These are phyloP conservation scores for Stagonosporopsis tanaceti DNA, from an alignment of 2,329 filamentous ascomycete genomes.

Conservation along the genomic window DNA sequence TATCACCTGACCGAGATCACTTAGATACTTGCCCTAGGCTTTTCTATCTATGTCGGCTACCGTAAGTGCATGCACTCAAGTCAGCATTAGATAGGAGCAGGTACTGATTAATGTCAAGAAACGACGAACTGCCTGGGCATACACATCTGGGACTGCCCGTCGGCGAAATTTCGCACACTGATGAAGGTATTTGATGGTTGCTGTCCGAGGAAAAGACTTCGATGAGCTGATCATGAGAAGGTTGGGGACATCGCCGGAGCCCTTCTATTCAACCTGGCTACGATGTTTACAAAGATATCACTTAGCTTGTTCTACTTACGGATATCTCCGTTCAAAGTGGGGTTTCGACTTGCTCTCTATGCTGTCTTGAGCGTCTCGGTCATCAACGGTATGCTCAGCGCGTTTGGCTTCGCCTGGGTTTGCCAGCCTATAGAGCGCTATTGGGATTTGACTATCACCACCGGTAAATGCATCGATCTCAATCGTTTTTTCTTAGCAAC, in stretches of 20 bases:
- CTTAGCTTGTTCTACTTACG: conserved; percentile 27
- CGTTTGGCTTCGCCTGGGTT: conserved; percentile 27
- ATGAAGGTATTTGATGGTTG: conserved; percentile 22
- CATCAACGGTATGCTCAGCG: conserved; percentile 23
- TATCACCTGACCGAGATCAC: background rate
- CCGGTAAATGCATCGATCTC: conserved; percentile 23
- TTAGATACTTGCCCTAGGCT: conserved; percentile 21
- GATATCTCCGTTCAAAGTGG: conserved; percentile 16
- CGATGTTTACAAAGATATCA: conserved; percentile 25
- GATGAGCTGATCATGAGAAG: conserved; percentile 1
- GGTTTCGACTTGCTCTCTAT: conserved; percentile 18
- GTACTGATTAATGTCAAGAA: conserved; percentile 5
- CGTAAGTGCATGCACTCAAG: conserved; percentile 10
- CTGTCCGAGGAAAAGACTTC: background rate
- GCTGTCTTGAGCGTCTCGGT: conserved; percentile 21
- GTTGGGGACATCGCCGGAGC: conserved; percentile 28
- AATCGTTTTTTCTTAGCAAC: conserved; percentile 23
- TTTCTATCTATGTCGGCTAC: conserved; percentile 20
- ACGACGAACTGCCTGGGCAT: conserved; percentile 27
- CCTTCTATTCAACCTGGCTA: conserved; percentile 24
- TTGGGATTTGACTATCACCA: conserved; percentile 25
- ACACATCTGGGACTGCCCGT: conserved; percentile 23
- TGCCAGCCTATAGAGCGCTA: conserved; percentile 28
- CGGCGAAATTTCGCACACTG: conserved; percentile 18
- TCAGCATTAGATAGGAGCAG: too few species aligned